Evolutionary conservation across 2,329 filamentous ascomycete genomes (phyloP), one percentile per base, ranked within the genome.

Genomic region (Aspergillaceae sp.): DNA sequence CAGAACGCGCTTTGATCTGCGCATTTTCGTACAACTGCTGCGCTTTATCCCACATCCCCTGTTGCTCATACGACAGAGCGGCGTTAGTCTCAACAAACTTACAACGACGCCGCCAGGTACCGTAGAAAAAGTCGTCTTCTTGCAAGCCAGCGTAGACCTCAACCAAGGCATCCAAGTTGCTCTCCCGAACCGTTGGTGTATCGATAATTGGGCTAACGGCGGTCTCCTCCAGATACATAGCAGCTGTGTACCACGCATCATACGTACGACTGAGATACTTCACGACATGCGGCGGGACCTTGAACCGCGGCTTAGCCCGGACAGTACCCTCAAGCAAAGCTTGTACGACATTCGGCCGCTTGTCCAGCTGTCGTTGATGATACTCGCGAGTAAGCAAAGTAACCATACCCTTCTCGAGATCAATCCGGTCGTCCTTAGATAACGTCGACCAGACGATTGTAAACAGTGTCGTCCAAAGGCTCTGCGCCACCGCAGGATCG

Each of bases 21-120:
- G 94, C 92, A 46, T 84, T 84, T 67, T 99, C 92, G 65, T 97
- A 98, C 72, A 96, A 84, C 60, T 87, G 86, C 69, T 98, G 94
- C 1, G 94, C 90, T 69, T 97, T 97, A 59, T 98, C 92, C 94
- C 92, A 98, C 80, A 97, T 94, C 41, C 92, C 92, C 58, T 94
- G 94, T 64, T 99, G 94, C 70, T 99, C 94, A 57, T 96, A 98
- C 0, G 92, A 98, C 5, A 99, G 74, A 1, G 90, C 92, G 9
- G 92, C 88, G 62, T 98, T 99, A 6, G 90, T 97, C 72, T 98
- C 94, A 4, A 98, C 86, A 61, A 95, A 98, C 55, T 95, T 88
- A 64, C 90, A 95, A 40, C 92, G 83, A 47, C 92, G 82, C 48
- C 92, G 83, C 92, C 92, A 98, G 0, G 90, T 94, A 6, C 92